These are phyloP conservation scores for Ustilago sp. DNA, from an alignment of 1,284 basidiomycete species.

Conservation along the genomic window DNA sequence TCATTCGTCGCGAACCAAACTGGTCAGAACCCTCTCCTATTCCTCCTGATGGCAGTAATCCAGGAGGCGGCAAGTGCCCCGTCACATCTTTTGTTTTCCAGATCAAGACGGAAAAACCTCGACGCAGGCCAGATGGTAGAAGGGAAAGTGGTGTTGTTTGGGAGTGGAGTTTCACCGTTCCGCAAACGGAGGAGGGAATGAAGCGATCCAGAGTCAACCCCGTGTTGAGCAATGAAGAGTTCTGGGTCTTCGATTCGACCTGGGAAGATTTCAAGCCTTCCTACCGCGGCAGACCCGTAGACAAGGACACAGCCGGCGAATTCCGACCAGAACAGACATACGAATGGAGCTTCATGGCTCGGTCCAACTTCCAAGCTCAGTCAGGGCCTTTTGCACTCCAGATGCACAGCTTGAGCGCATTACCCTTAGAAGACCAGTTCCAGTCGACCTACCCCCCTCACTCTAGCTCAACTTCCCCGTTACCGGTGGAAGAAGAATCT, in stretches of 20 bases:
- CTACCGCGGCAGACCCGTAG: slow-evolving; percentile 71
- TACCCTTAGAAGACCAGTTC: slow-evolving; percentile 17
- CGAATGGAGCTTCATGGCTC: slow-evolving; percentile 62
- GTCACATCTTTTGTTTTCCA: slow-evolving; percentile 70
- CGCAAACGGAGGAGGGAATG: slow-evolving; percentile 14
- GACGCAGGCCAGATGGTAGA: slow-evolving; percentile 67
- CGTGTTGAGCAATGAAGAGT: slow-evolving; percentile 28
- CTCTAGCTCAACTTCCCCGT: background rate
- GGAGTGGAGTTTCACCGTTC: slow-evolving; percentile 70
- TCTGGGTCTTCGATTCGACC: slow-evolving; percentile 57
- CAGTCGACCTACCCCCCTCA: background rate
- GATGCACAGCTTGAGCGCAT: slow-evolving; percentile 40
- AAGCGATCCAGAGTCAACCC: slow-evolving; percentile 12
- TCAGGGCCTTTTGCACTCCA: slow-evolving; percentile 51
- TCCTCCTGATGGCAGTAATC: slow-evolving; percentile 15
- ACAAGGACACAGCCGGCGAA: slow-evolving; percentile 34
- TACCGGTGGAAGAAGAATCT: background rate
- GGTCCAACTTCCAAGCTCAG: slow-evolving; percentile 57
- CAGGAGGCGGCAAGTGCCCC: slow-evolving; percentile 44
- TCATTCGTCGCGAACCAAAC: slow-evolving; percentile 31
- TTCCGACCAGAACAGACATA: slow-evolving; percentile 44
- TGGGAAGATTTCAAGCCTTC: slow-evolving; percentile 71
- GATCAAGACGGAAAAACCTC: slow-evolving; percentile 70
- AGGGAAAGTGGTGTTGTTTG: slow-evolving; percentile 71
- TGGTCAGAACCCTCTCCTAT: slow-evolving; percentile 20